Evolutionary conservation across 1,284 basidiomycete genomes (phyloP), one percentile per base, ranked within the genome.

Genomic region (Macrocystidia cucumis): DNA sequence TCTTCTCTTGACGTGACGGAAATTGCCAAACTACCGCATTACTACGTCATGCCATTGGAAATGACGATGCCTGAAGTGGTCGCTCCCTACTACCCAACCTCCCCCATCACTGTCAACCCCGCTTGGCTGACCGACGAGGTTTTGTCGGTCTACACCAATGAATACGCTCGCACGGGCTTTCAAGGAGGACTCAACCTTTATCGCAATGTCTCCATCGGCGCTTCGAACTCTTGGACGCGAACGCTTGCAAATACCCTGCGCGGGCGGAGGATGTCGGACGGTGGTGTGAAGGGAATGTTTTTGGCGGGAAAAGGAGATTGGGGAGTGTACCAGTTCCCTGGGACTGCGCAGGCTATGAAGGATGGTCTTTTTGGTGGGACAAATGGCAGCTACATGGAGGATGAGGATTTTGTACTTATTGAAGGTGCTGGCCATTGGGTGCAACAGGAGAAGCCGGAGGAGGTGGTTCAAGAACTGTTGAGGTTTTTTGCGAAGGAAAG

Each of bases 141-240:
- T 29, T 58, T 75, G 5, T 54, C 42, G 0, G 63, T 73, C 6
- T 80, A 73, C 43, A 62, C 63, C 2, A 39, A 55, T 20, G 69
- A 73, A 42, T 82, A 65, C 41, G 44, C 45, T 2, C 57, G 65
- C 27, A 74, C 70, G 2, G 74, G 78, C 1, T 79, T 79, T 41
- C 78, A 80, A 49, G 76, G 75, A 8, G 75, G 69, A 12, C 47
- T 80, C 38, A 76, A 79, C 44, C 56, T 62, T 40, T 78, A 78
- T 43, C 65, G 75, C 9, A 51, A 52, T 37, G 40, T 48, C 38
- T 54, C 51, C 1, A 56, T 59, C 35, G 34, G 50, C 1, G 44
- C 39, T 23, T n/a, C n/a, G n/a, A n/a, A n/a, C n/a, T n/a, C n/a
- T n/a, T 61, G 54, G 59, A 36, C 44, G 13, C 35, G 45, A n/a